Conservation (phyloP, 179 eudicot species). For the Beta lomatogona region DNA sequence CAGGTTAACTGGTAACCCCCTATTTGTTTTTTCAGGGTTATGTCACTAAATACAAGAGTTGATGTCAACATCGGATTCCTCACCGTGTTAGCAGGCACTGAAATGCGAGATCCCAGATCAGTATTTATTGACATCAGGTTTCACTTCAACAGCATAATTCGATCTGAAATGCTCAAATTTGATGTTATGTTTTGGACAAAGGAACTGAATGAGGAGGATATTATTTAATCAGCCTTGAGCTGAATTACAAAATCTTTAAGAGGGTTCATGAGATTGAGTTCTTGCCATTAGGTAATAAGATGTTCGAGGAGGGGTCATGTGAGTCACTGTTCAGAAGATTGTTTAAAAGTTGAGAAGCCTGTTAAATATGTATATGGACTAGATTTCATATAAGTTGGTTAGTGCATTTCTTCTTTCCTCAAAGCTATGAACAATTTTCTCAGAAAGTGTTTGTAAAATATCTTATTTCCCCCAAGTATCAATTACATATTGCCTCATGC, state of each 20-base stretch:
- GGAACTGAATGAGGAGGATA: background rate
- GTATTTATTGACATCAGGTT: constrained; percentile 11
- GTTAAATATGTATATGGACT: constrained; percentile 28
- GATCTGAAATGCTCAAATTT: background rate
- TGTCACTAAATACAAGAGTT: constrained; percentile 71
- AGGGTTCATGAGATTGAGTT: constrained; percentile 22
- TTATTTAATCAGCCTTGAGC: constrained; percentile 2
- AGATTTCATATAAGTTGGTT: constrained; percentile 17
- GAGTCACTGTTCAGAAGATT: background rate
- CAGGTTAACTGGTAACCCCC: constrained; percentile 11
- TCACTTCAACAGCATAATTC: constrained; percentile 1
- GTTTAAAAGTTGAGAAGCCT: constrained; percentile 17
- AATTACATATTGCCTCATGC: background rate
- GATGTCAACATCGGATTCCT: constrained; percentile 11
- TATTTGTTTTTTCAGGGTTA: constrained; percentile 66
- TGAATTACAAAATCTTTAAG: background rate
- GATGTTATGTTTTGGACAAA: constrained; percentile 1
- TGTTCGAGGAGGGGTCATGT: constrained; percentile 7
- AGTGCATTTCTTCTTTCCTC: constrained; percentile 29
- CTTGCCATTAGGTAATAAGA: constrained; percentile 8
- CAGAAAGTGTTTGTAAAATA: constrained; percentile 22
- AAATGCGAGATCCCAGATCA: constrained; percentile 1
- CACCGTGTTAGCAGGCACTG: background rate
- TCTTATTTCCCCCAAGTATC: background rate
- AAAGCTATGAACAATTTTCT: constrained; percentile 5